These are phyloP conservation scores for Hibiscus trionum DNA, from an alignment of 345 rosid species.

Conservation along the genomic window DNA sequence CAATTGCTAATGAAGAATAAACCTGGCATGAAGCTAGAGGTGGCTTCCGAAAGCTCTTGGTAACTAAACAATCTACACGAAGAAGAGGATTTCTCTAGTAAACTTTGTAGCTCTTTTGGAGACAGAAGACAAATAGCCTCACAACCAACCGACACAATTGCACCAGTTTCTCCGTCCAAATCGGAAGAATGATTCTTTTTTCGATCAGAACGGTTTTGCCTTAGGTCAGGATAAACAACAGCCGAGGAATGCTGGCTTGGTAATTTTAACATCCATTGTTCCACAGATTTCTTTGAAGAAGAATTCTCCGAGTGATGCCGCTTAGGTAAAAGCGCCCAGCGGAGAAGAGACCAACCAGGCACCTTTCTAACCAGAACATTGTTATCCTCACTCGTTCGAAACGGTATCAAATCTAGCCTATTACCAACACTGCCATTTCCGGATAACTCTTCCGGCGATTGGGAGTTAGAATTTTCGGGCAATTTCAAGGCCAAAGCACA, in stretches of 20 bases:
- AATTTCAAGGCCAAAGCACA: background rate
- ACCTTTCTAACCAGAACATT: constrained; percentile 12
- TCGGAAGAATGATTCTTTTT: constrained; percentile 27
- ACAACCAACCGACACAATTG: constrained; percentile 39
- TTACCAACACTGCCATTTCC: constrained; percentile 22
- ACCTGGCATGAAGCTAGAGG: constrained; percentile 68
- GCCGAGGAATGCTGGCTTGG: constrained; percentile 55
- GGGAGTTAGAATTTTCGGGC: constrained; percentile 10
- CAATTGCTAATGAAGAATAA: constrained; percentile 11
- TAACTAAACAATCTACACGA: constrained; percentile 75
- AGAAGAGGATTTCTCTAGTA: constrained; percentile 64
- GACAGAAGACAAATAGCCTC: constrained; percentile 30
- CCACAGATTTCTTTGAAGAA: constrained; percentile 36
- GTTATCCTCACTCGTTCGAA: constrained; percentile 23
- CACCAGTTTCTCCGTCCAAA: constrained; percentile 49
- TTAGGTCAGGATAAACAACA: constrained; percentile 56
- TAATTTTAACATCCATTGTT: constrained; percentile 37
- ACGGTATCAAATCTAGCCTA: constrained; percentile 48
- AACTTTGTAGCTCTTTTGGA: constrained; percentile 54
- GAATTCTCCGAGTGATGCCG: constrained; percentile 29
- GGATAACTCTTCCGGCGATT: constrained; percentile 5
- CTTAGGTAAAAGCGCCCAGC: constrained; percentile 30
- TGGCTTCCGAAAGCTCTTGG: constrained; percentile 63
- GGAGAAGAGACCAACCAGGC: constrained; percentile 56
- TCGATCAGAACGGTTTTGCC: constrained; percentile 26